Percentiles rank a stretch among this genome's conserved stretches.
Conservation (phyloP, 2,329 filamentous ascomycete species). For the Diaporthe batatas region DNA sequence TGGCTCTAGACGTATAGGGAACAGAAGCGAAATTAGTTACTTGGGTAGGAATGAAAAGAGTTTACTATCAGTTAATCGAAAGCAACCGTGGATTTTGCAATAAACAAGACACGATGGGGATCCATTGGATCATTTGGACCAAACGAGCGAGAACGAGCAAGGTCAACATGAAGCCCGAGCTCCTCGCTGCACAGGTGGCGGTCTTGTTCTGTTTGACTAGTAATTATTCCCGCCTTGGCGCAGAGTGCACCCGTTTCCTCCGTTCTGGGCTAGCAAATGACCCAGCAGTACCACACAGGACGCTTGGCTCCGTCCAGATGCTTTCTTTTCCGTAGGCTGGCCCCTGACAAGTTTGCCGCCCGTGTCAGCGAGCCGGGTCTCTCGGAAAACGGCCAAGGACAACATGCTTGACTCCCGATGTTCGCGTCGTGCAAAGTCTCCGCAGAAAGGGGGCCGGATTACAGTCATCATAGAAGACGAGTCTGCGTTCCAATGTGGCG, state of each 20-base stretch:
- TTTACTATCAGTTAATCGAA: too few species aligned
- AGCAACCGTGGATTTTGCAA: background rate
- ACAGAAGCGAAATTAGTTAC: too few species aligned
- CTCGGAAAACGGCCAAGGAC: background rate
- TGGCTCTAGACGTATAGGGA: too few species aligned
- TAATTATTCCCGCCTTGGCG: background rate
- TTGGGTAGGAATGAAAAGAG: too few species aligned
- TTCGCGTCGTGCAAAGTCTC: background rate
- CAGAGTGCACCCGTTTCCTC: background rate
- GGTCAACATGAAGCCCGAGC: background rate
- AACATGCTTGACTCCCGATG: background rate
- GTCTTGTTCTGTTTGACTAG: background rate
- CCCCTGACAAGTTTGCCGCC: background rate
- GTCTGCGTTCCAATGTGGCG: background rate
- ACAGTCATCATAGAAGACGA: background rate
- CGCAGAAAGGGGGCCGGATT: background rate
- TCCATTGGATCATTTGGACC: background rate
- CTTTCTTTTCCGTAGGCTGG: background rate
- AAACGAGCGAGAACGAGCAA: conserved; percentile 2
- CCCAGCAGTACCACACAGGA: background rate
- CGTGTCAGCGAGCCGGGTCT: background rate
- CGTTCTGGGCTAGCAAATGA: background rate
- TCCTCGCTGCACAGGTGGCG: background rate
- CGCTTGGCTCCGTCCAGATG: background rate
- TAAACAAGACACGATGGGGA: background rate